Evolutionary conservation across 2,329 filamentous ascomycete species (phyloP).

Genomic region (Gliomastix tumulicola): DNA sequence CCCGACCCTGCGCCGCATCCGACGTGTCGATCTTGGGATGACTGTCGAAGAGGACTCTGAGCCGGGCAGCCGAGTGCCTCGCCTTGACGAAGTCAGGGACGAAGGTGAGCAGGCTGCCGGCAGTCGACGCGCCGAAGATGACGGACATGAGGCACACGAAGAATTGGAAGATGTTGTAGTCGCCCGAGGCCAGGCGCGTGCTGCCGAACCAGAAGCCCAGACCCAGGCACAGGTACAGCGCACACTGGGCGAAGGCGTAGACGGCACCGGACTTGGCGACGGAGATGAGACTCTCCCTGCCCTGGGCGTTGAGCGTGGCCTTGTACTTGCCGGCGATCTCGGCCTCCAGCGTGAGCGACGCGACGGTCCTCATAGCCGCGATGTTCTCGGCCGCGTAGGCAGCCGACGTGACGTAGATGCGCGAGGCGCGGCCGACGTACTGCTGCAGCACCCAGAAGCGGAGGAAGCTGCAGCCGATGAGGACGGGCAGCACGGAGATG

Average conservation of each 20-base stretch:
- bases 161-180: slow-evolving; percentile 80
- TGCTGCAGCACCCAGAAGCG: slow-evolving; percentile 77
- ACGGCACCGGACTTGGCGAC: slow-evolving; percentile 70
- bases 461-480: slow-evolving; percentile 75
- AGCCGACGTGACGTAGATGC: slow-evolving; percentile 72
- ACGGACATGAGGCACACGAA: slow-evolving; percentile 85
- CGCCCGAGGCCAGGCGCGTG: slow-evolving; percentile 59
- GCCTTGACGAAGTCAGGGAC: slow-evolving; percentile 92
- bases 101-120: slow-evolving; percentile 83
- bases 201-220: slow-evolving; percentile 93
- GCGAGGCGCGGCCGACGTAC: slow-evolving; percentile 73
- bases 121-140: slow-evolving; percentile 88
- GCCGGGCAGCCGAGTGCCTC: slow-evolving; percentile 64
- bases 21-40: slow-evolving; percentile 51
- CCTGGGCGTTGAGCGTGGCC: slow-evolving; percentile 66
- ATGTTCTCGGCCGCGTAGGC: slow-evolving; percentile 90
- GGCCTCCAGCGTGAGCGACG: slow-evolving; percentile 27
- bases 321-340: slow-evolving; percentile 23
- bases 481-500: slow-evolving; percentile 68
- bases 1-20: slow-evolving; percentile 35
- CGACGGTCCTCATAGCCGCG: slow-evolving; percentile 34
- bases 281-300: slow-evolving; percentile 61
- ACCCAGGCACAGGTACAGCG: slow-evolving; percentile 77
- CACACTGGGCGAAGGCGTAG: slow-evolving; percentile 78
- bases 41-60: slow-evolving; percentile 65